These are phyloP conservation scores for Emergomyces africanus DNA, from an alignment of 2,329 filamentous ascomycete species.

Conservation along the genomic window DNA sequence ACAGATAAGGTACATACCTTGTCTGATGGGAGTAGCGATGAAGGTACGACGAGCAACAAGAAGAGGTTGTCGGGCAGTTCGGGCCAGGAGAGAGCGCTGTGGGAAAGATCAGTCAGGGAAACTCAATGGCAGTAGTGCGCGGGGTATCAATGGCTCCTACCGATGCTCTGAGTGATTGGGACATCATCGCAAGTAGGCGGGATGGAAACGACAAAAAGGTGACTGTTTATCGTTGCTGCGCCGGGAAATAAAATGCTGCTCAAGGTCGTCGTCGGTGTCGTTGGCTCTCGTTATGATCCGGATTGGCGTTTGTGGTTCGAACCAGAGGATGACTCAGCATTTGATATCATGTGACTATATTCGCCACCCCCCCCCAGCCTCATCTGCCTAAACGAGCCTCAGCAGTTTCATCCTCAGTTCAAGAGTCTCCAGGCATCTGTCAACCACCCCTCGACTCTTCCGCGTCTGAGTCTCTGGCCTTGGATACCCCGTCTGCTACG, in stretches of 20 bases:
- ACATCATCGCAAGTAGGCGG: slow-evolving; percentile 7
- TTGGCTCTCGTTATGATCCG: slow-evolving; percentile 1
- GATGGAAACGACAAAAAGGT: slow-evolving; percentile 5
- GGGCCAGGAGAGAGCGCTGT: slow-evolving; percentile 49
- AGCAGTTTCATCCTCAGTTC: slow-evolving; percentile 11
- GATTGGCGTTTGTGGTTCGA: background rate
- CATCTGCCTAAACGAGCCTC: slow-evolving; percentile 7
- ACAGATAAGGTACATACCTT: slow-evolving; percentile 37
- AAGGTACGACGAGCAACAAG: slow-evolving; percentile 48
- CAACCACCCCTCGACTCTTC: slow-evolving; percentile 7
- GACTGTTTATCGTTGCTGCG: background rate
- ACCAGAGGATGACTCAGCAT: background rate
- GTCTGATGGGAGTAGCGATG: slow-evolving; percentile 48
- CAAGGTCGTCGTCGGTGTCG: background rate
- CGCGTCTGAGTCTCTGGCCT: slow-evolving; percentile 15
- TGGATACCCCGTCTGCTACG: slow-evolving; percentile 8
- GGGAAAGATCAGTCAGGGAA: slow-evolving; percentile 12
- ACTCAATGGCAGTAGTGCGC: slow-evolving; percentile 8
- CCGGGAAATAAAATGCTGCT: background rate
- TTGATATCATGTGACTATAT: background rate
- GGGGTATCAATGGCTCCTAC: slow-evolving; percentile 1
- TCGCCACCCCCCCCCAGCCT: background rate
- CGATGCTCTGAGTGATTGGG: slow-evolving; percentile 13
- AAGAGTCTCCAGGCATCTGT: slow-evolving; percentile 9
- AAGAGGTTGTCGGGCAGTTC: slow-evolving; percentile 46